Percentiles rank a stretch among this genome's conserved stretches.
These are phyloP conservation scores for Phytophthora brassicae DNA, from an alignment of 352 stramenopile genomes.

Conservation along the genomic window DNA sequence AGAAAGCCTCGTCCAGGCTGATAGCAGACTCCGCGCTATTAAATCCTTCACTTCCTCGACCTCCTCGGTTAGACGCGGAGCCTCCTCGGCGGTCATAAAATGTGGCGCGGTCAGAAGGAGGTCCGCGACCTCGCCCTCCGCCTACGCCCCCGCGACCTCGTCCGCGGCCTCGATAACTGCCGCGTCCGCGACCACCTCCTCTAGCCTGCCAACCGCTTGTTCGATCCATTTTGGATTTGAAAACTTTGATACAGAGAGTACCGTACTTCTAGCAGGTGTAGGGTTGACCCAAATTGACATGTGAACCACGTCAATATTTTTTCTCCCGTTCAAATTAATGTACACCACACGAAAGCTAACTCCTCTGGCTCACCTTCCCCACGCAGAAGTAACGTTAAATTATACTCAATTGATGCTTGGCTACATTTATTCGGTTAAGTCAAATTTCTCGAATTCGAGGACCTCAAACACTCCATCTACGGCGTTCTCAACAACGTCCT, in stretches of 20 bases:
- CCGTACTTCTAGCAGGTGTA: too few relatives aligned
- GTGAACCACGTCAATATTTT: not conserved
- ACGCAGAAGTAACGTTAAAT: constrained; percentile 61
- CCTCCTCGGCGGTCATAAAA: constrained; percentile 1
- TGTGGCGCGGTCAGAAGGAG: constrained; percentile 10
- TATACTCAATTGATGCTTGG: too few relatives aligned
- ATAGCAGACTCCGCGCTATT: constrained; percentile 29
- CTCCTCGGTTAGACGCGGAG: constrained; percentile 5
- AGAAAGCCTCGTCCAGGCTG: constrained; percentile 70
- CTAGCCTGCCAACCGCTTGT: constrained; percentile 2
- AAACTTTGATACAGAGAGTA: too few relatives aligned
- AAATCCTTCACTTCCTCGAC: not conserved
- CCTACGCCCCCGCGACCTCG: constrained; percentile 4
- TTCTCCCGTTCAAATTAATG: too few relatives aligned
- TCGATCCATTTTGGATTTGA: constrained; percentile 11
- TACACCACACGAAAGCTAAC: too few relatives aligned
- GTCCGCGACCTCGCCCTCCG: constrained; percentile 11
- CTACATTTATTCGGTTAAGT: too few relatives aligned
- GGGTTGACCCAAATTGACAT: not conserved
- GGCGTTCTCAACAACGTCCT: too few relatives aligned
- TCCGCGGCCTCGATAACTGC: constrained; percentile 8
- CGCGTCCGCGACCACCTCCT: constrained; percentile 13
- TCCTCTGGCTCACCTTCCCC: too few relatives aligned
- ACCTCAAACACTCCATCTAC: too few relatives aligned
- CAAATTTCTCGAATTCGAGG: too few relatives aligned